Evolutionary conservation across 2,329 filamentous ascomycete genomes (phyloP).

Genomic region (Penicillium sp.): DNA sequence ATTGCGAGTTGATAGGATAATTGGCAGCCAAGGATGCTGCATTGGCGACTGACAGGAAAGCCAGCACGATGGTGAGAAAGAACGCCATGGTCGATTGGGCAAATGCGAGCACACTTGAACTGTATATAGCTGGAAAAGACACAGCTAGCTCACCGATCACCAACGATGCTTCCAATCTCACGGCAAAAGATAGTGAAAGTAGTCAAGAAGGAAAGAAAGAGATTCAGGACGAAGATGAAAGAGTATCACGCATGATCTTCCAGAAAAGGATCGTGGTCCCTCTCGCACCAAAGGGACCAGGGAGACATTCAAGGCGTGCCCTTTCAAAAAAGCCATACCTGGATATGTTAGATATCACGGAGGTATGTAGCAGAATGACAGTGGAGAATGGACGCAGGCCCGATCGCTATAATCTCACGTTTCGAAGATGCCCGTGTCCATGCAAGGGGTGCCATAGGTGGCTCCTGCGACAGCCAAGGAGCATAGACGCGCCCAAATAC

Average conservation of each 20-base stretch:
- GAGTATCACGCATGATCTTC: slow-evolving; percentile 23
- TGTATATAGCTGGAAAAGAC: slow-evolving; percentile 13
- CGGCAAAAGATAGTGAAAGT: slow-evolving; percentile 8
- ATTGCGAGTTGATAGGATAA: slow-evolving; percentile 81
- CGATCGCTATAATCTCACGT: slow-evolving; percentile 29
- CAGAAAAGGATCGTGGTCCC: slow-evolving; percentile 22
- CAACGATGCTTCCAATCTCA: slow-evolving; percentile 4
- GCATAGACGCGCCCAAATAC: slow-evolving; percentile 24
- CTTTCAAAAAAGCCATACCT: slow-evolving; percentile 41
- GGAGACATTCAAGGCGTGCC: slow-evolving; percentile 35
- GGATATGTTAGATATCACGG: slow-evolving; percentile 41
- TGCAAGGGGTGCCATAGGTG: slow-evolving; percentile 34
- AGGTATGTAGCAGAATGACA: slow-evolving; percentile 37
- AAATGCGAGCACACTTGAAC: slow-evolving; percentile 15
- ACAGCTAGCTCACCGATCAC: slow-evolving; percentile 19
- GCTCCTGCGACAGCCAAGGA: slow-evolving; percentile 25
- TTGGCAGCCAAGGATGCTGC: slow-evolving; percentile 43
- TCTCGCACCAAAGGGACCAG: slow-evolving; percentile 35
- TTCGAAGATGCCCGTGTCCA: slow-evolving; percentile 28
- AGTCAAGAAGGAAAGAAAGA: slow-evolving; percentile 14
- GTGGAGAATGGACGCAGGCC: slow-evolving; percentile 28
- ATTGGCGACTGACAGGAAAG: slow-evolving; percentile 29
- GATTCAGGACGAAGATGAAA: slow-evolving; percentile 20
- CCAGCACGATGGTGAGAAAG: slow-evolving; percentile 28
- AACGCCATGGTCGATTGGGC: slow-evolving; percentile 29